Base-by-base conservation (phyloP, 768 basidiomycete genomes). In the Cantharellus anzutake region DNA sequence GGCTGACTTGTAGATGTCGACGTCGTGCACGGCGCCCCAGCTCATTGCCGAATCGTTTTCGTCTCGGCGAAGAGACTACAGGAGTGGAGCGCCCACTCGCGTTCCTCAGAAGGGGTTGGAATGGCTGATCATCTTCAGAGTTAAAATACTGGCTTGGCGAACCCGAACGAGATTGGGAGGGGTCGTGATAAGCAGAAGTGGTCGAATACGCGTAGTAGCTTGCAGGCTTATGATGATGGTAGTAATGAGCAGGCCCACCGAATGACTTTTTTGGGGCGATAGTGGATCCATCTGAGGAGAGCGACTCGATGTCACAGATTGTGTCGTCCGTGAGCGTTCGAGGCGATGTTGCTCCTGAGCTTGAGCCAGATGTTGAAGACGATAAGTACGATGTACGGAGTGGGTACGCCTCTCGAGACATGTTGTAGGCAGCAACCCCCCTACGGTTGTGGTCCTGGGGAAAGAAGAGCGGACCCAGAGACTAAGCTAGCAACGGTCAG, bases 1-100 rank as follows among this genome's bases (percentile, higher is more conserved):
- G 71, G 53, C 75, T 55, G 52, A 37, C 11, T 11, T 37, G 52
- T 37, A 55, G 1, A 11, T 7, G 11, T 11, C 52, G 52, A 7
- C 52, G 52, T 7, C 14, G 7, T 7, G 7, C 52, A 55, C 35
- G 52, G 7, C 11, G 14, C 35, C 52, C 11, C 11, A 37, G 35
- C 11, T 37, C 52, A 55, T 55, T 37, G 7, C 14, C 38, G 14
- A 11, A 11, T 37, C 52, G 35, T 55, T 37, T 55, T 55, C 52
- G 11, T 14, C 52, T 11, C 11, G 11, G 7, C 11, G 11, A 7
- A 7, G 11, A 7, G 35, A 37, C 14, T 55, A 37, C 14, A 14
- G 35, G 11, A 11, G 14, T 7, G 35, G 11, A 37, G 52, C 52
- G 11, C 11, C 14, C 38, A 7, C 11, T 55, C 11, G 52, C 52